Conservation (phyloP, 106 monocot species). For the Allium cepa region DNA sequence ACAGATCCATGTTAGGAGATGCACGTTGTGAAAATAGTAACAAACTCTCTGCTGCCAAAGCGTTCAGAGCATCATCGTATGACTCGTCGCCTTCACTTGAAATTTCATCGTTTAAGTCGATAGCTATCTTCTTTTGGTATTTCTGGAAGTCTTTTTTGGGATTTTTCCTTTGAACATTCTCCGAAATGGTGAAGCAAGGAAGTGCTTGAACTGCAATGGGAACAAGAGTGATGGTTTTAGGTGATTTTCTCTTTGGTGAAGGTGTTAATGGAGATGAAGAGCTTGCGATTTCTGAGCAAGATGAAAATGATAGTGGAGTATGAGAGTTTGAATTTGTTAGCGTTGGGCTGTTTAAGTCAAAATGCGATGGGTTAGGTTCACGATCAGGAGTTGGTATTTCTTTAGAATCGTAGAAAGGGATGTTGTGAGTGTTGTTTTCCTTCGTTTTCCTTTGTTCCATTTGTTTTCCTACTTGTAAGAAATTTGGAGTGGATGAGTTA, state of each 20-base stretch:
- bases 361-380: not conserved
- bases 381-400: conserved; percentile 11
- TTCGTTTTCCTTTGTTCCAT: not conserved
- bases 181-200: conserved; percentile 10
- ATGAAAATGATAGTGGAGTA: not conserved
- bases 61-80: not conserved
- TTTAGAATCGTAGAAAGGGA: not conserved
- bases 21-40: conserved; percentile 27
- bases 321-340: not conserved
- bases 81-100: not conserved
- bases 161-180: not conserved
- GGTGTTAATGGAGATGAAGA: not conserved
- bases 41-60: conserved; percentile 40
- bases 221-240: not conserved
- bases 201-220: conserved; percentile 19
- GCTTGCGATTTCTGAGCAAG: not conserved
- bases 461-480: not conserved
- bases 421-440: not conserved
- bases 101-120: conserved; percentile 2
- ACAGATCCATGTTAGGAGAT: not conserved
- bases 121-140: not conserved
- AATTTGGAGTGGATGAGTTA: not conserved
- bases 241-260: not conserved
- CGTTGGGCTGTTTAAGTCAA: not conserved
- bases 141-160: not conserved